A percentile compares a stretch with the other conserved stretches of the same genome.
Conservation (phyloP, 345 rosid genomes). For the Cardamine occulta region DNA sequence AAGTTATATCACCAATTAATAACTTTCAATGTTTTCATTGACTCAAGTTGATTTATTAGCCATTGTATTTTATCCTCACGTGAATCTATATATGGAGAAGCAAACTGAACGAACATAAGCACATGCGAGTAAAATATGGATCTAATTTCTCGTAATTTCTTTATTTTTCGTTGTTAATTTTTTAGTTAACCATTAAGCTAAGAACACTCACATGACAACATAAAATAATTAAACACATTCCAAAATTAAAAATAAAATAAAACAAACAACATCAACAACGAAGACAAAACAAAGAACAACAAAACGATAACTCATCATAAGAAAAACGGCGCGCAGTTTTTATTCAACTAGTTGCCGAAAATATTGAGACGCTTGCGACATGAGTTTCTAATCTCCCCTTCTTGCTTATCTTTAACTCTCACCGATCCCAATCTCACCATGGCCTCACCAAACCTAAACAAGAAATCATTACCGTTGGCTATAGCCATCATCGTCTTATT, state of each 20-base stretch:
- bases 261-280: neutral
- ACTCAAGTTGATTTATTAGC: too few relatives aligned
- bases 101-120: neutral
- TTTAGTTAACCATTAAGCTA: neutral
- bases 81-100: neutral
- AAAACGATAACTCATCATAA: neutral
- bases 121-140: neutral
- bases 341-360: neutral
- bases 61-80: too few relatives aligned
- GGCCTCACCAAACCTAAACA: constrained; percentile 51
- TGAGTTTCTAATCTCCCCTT: constrained; percentile 56
- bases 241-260: neutral
- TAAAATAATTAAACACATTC: neutral
- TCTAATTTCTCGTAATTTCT: neutral
- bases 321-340: neutral
- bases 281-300: neutral
- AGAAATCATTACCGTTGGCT: constrained; percentile 46
- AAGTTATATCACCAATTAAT: too few relatives aligned
- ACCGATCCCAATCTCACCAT: constrained; percentile 62
- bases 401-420: constrained; percentile 21
- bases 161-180: neutral
- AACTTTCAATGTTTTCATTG: too few relatives aligned
- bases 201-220: neutral
- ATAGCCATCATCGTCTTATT: constrained; percentile 38
- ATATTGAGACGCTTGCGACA: constrained; percentile 44